Evolutionary conservation across 257 asterid genomes (phyloP), one percentile per base, ranked within the genome.

Genomic region (Ajuga chamaepitys): DNA sequence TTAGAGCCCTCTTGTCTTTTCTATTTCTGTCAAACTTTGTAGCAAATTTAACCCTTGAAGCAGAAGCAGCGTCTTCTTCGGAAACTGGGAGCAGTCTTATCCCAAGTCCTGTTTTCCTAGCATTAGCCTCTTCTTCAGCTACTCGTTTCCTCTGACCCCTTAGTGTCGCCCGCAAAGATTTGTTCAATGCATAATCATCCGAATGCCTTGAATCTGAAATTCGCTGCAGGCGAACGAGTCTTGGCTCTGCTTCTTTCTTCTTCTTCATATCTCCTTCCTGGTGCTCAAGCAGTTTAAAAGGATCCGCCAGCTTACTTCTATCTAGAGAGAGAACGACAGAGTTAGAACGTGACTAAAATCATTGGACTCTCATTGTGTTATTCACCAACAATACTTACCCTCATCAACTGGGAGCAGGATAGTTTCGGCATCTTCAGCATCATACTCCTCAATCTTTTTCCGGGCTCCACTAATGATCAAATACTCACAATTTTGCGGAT

Each of bases 161-260:
- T 51, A 90, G 92, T 22, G 70, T 85, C 10, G 96, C 84, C 18
- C 91, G 80, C 1, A 94, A 79, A 7, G 96, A 82, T 70, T 74
- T 90, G 82, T 94, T 94, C 77, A 90, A 42, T n/a, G 86, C 75
- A 80, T 94, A 94, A 73, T 94, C 93, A 68, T 90, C 91, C 24
- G 82, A 83, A 71, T 94, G 99, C 58, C 95, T 72, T 41, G 89
- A 70, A 70, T 94, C 96, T 47, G 99, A 90, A 40, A 94, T 70
- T 57, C 85, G 80, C 73, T 88, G 97, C 52, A 94, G 90, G 22
- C 96, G 96, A 18, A 94, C 95, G n/a, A 94, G 82, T 62, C 54
- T 67, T 2, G 99, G 99, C 67, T 90, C 95, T 1, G 97, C 96
- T 83, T 90, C 93, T 78, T 85, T 94, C 81, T 94, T 94, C 84